Base-by-base conservation (phyloP, 2,329 filamentous ascomycete species). In the Didymella glomerata region DNA sequence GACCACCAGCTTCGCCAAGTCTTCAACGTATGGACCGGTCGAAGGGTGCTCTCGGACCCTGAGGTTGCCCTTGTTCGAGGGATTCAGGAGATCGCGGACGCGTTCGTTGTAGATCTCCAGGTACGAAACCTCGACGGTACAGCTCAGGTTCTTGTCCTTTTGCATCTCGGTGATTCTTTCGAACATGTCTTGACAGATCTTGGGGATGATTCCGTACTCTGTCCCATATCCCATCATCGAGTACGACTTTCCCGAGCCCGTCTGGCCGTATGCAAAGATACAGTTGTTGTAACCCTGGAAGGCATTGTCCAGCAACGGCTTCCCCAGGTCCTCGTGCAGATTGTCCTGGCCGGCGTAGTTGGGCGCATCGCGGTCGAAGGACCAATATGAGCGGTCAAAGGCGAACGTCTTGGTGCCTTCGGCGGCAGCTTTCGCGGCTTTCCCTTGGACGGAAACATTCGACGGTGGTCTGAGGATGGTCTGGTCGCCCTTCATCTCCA, bases 141-240 rank as follows among this genome's bases (percentile, higher is more conserved):
- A 97, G 66, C 88, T 89, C 63, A 93, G 82, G 69, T 90, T 89
- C 69, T 88, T 88, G 78, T 97, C 92, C 67, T 90, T 85, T 62
- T 86, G 82, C 70, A 94, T 83, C 48, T 81, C 80, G 25, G 82
- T 81, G 73, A 99, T 99, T 64, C 94, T 86, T 73, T 90, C 87
- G 77, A 99, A 99, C 93, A 99, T 98, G 72, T 97, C 90, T 81
- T 95, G 91, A 78, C 95, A 99, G 80, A 99, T 99, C 72, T 88
- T 91, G 45, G 96, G 95, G 63, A 98, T 98, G 64, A 99, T 95
- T 77, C 95, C 95, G 57, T 93, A 86, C 74, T 99, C 94, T 72
- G 94, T 90, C 53, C 95, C 95, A 79, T 98, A 99, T 48, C 95
- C 95, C 95, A 99, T 99, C 94, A 99, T 99, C 30, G 93, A 97